Evolutionary conservation across 768 basidiomycete species (phyloP).

Genomic region (Fomitopsis pulvina): DNA sequence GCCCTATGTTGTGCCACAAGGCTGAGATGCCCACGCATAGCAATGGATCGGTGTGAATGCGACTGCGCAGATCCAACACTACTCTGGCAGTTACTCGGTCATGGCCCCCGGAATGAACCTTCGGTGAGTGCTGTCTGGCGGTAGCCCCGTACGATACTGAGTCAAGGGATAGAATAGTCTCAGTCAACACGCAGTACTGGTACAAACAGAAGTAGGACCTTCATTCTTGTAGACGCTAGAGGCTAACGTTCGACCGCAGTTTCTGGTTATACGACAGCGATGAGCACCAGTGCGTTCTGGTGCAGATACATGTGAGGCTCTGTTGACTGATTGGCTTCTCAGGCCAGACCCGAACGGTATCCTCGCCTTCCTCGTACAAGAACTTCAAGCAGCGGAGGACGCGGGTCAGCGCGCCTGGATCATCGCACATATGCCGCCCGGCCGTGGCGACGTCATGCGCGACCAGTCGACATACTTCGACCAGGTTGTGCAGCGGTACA

Average conservation of each 20-base stretch:
- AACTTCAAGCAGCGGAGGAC: constrained; percentile 55
- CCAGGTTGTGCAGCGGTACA: constrained; percentile 55
- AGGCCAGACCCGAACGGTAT: constrained; percentile 57
- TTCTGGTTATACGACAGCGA: constrained; percentile 59
- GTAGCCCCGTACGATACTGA: not conserved
- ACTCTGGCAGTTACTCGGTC: constrained; percentile 49
- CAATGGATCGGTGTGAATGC: constrained; percentile 40
- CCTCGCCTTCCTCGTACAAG: constrained; percentile 42
- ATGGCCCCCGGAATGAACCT: constrained; percentile 43
- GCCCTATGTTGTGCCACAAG: not conserved
- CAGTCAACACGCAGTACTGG: constrained; percentile 56
- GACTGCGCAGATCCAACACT: constrained; percentile 36
- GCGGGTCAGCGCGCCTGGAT: constrained; percentile 57
- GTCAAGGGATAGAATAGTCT: constrained; percentile 49
- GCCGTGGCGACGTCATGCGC: constrained; percentile 38
- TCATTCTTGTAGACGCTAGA: not conserved
- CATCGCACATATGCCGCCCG: constrained; percentile 53
- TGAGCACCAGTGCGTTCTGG: constrained; percentile 30
- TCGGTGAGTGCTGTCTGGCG: constrained; percentile 23
- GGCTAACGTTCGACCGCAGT: constrained; percentile 22
- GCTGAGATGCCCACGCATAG: constrained; percentile 19
- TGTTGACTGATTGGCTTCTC: not conserved
- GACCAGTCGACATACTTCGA: constrained; percentile 63
- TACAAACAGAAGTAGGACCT: constrained; percentile 46
- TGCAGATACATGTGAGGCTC: not conserved